A percentile compares a stretch with the other conserved stretches of the same genome.
phyloP scores from a whole-genome alignment of 371 early-diverging fungal genomes.

The Capniomyces stellatus region DNA sequence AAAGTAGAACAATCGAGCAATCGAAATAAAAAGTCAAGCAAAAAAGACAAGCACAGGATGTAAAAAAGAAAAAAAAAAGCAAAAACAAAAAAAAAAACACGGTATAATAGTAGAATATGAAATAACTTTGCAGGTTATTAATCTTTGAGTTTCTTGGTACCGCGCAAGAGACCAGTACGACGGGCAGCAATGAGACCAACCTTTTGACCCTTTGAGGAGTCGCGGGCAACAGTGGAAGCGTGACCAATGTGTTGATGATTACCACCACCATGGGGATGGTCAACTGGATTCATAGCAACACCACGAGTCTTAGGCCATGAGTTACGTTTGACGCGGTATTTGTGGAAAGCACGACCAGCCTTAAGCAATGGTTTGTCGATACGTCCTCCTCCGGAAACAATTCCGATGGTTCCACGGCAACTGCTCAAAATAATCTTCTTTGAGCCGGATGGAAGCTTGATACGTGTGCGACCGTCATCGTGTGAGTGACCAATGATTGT shows the following conservation, averaged over 20 bases:
- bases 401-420: slow-evolving; percentile 81
- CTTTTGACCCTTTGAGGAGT: slow-evolving; percentile 95
- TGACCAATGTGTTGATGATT: slow-evolving; percentile 99
- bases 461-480: slow-evolving; percentile 77
- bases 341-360: slow-evolving; percentile 55
- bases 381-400: slow-evolving; percentile 78
- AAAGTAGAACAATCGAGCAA: too few relatives aligned
- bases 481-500: slow-evolving; percentile 65
- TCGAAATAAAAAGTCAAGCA: too few relatives aligned
- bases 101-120: too few relatives aligned
- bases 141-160: slow-evolving; percentile 75
- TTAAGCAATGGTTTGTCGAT: slow-evolving; percentile 76
- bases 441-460: slow-evolving; percentile 75
- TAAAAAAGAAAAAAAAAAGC: too few relatives aligned
- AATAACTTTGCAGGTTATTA: slow-evolving; percentile 5
- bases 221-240: slow-evolving; percentile 95
- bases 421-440: slow-evolving; percentile 73
- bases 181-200: slow-evolving; percentile 99
- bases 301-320: slow-evolving; percentile 87
- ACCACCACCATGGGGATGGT: slow-evolving; percentile 99
- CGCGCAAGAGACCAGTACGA: slow-evolving; percentile 97
- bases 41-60: too few relatives aligned
- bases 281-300: slow-evolving; percentile 89
- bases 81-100: too few relatives aligned
- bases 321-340: slow-evolving; percentile 64